Conservation (phyloP, 179 eudicot genomes). For the Amaranthus tricolor region DNA sequence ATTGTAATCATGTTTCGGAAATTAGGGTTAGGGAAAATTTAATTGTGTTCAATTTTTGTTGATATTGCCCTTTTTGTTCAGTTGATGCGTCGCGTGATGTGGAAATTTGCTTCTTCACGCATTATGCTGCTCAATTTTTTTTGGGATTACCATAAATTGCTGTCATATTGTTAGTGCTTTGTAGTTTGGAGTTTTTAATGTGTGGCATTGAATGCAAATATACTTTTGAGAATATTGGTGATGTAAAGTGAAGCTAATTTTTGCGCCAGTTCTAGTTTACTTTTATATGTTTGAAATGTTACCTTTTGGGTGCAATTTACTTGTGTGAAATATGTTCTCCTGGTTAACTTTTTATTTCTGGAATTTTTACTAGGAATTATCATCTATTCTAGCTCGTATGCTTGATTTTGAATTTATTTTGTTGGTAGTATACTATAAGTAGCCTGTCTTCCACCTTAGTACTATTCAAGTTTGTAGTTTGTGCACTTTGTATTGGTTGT, state of each 20-base stretch:
- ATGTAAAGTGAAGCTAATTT: constrained; percentile 11
- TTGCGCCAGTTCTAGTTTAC: constrained; percentile 7
- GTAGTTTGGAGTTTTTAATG: constrained; percentile 13
- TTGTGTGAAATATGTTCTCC: constrained; percentile 4
- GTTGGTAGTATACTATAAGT: neutral
- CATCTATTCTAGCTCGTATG: neutral
- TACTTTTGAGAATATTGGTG: constrained; percentile 1
- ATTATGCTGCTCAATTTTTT: constrained; percentile 20
- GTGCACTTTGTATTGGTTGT: constrained; percentile 3
- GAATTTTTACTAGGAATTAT: neutral
- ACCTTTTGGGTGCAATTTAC: neutral
- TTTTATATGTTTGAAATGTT: neutral
- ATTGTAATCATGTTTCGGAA: constrained; percentile 11
- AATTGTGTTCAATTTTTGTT: constrained; percentile 17
- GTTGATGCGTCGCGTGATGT: constrained; percentile 3
- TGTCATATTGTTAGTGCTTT: constrained; percentile 3
- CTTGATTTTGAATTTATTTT: neutral
- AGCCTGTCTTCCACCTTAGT: neutral
- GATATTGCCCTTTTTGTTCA: constrained; percentile 9
- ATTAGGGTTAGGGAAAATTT: constrained; percentile 22
- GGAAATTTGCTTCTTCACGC: constrained; percentile 5
- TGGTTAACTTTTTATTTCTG: neutral
- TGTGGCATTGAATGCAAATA: constrained; percentile 31
- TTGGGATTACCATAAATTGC: constrained; percentile 12
- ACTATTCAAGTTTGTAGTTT: neutral